These are phyloP conservation scores for Aspergillus jensenii DNA, from an alignment of 2,329 filamentous ascomycete genomes.

Conservation along the genomic window DNA sequence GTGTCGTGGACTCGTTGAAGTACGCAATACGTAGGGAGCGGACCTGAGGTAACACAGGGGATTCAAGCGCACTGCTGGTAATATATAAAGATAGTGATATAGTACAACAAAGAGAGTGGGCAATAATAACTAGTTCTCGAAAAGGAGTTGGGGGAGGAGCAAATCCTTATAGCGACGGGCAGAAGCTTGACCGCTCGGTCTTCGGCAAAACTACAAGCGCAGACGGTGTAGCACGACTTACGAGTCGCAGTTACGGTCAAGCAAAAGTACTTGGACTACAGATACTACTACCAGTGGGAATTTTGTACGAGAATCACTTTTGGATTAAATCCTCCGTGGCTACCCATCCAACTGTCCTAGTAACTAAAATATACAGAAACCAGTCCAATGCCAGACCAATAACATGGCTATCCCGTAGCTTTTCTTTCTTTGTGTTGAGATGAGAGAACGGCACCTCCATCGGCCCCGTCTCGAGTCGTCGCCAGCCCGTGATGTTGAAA, in stretches of 20 bases:
- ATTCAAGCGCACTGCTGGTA: not conserved
- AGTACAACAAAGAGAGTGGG: not conserved
- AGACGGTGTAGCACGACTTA: not conserved
- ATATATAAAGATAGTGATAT: not conserved
- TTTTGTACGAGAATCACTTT: conserved; percentile 18
- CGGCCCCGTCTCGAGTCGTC: conserved; percentile 10
- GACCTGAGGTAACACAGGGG: not conserved
- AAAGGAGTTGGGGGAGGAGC: not conserved
- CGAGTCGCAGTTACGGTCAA: no score
- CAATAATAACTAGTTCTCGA: not conserved
- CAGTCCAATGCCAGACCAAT: conserved; percentile 19
- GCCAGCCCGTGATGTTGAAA: conserved; percentile 15
- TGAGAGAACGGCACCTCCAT: conserved; percentile 3
- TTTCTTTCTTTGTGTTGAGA: conserved; percentile 15
- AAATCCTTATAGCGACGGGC: not conserved
- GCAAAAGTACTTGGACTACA: not conserved
- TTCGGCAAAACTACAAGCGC: not conserved
- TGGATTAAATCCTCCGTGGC: conserved; percentile 12
- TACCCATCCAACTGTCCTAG: conserved; percentile 21
- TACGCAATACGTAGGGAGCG: not conserved
- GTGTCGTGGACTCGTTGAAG: conserved; percentile 5
- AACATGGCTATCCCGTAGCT: conserved; percentile 19
- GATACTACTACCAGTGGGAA: not conserved
- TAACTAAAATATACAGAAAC: conserved; percentile 30
- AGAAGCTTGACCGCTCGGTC: not conserved